Evolutionary conservation across 441 rosid genomes (phyloP), one percentile per base, ranked within the genome.

Genomic region (Dalechampia spathulata): DNA sequence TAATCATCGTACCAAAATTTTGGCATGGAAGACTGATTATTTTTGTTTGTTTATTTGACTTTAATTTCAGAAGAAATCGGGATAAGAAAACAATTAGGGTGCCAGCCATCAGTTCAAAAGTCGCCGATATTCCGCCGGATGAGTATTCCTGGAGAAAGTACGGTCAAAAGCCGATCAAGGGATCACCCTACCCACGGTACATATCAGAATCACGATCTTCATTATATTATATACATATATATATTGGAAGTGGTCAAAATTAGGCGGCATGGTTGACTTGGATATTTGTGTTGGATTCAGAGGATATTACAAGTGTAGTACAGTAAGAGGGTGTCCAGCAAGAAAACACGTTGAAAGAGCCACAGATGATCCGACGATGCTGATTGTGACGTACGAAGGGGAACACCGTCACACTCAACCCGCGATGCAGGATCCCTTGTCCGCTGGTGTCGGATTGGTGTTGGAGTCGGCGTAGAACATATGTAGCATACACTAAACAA

Each of bases 101-200:
- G 10, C 90, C 95, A 55, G 96, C 96, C 49, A 83, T 93, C 40
- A 93, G 99, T 63, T 65, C 85, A 21, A 93, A 93, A 71, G 72
- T 85, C 45, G 97, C 99, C 27, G 99, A 93, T 70, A 90, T 93
- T 59, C 99, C 99, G 6, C 69, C 91, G 20, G 99, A 93, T 67
- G 99, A 89, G 52, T 80, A 72, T 41, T 89, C 99, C 0, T 89
- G 99, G 99, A 89, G 99, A 57, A 92, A 92, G 71, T 92, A 92
- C 64, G 97, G 99, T 13, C 97, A 93, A 49, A 93, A 93, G 74
- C 99, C 99, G 43, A 93, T 93, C 75, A 93, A 90, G 48, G 95
- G 97, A 14, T 90, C 99, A 3, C 99, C 99, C 1, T 83, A 78
- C 59, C 99, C 99, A 70, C 78, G 97, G 99, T 88, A 83, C n/a